Evolutionary conservation across 2,329 filamentous ascomycete species (phyloP).

Genomic region (Sphaerulina vaccinii): DNA sequence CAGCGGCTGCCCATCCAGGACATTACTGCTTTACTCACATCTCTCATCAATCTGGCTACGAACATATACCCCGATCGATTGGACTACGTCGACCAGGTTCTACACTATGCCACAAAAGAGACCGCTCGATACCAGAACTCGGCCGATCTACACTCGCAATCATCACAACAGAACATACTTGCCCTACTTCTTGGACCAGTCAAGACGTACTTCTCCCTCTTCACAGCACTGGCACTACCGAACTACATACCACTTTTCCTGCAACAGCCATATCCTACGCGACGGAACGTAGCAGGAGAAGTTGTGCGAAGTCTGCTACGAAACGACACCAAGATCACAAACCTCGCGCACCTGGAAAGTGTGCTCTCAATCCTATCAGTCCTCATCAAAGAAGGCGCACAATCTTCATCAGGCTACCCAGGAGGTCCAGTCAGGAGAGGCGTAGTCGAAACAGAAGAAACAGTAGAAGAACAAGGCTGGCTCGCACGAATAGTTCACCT

Average conservation of each 20-base stretch:
- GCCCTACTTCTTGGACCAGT: constrained; percentile 88
- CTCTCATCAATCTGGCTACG: constrained; percentile 84
- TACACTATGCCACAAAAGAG: constrained; percentile 84
- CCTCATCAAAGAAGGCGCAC: constrained; percentile 87
- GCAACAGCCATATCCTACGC: constrained; percentile 87
- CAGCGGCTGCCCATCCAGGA: constrained; percentile 92
- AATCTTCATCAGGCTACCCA: constrained; percentile 76
- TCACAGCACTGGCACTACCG: constrained; percentile 90
- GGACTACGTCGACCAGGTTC: constrained; percentile 92
- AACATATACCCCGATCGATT: constrained; percentile 92
- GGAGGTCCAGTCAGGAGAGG: constrained; percentile 72
- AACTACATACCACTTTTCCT: constrained; percentile 88
- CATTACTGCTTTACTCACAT: constrained; percentile 90
- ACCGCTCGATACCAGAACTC: constrained; percentile 88
- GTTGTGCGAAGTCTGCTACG: constrained; percentile 79
- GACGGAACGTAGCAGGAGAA: constrained; percentile 85
- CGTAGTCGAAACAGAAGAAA: constrained; percentile 87
- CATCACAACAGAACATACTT: constrained; percentile 84
- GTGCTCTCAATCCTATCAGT: constrained; percentile 87
- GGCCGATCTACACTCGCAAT: constrained; percentile 85
- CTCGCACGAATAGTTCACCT: constrained; percentile 89
- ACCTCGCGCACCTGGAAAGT: constrained; percentile 76
- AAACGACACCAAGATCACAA: constrained; percentile 77
- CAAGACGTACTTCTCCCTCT: constrained; percentile 86
- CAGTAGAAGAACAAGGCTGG: constrained; percentile 97